Conservation (phyloP, 2,329 filamentous ascomycete genomes). For the Knufia petricola region DNA sequence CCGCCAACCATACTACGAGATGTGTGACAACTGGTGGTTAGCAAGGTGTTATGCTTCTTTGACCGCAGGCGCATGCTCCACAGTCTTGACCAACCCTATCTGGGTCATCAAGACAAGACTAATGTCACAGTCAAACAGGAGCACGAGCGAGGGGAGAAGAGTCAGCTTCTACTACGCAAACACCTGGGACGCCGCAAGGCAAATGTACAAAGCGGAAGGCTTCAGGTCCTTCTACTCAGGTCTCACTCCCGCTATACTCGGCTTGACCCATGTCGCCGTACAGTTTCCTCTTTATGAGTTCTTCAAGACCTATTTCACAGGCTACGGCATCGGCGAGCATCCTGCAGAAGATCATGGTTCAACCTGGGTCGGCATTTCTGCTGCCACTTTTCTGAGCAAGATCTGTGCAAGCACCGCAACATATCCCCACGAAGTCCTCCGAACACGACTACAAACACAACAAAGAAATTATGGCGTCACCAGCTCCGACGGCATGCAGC, state of each 20-base stretch:
- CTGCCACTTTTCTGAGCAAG: conserved; percentile 87
- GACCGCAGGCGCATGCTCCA: conserved; percentile 83
- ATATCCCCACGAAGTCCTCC: conserved; percentile 93
- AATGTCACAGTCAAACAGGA: conserved; percentile 72
- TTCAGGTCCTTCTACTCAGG: conserved; percentile 89
- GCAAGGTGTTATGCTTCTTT: conserved; percentile 85
- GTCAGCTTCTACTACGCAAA: conserved; percentile 75
- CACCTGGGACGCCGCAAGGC: conserved; percentile 81
- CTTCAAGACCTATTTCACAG: conserved; percentile 82
- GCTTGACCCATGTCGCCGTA: conserved; percentile 88
- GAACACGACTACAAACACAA: conserved; percentile 89
- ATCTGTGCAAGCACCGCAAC: conserved; percentile 88
- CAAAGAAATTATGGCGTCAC: conserved; percentile 48
- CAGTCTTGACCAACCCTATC: conserved; percentile 89
- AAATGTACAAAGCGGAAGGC: conserved; percentile 91
- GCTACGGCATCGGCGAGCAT: conserved; percentile 71
- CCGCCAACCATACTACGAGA: conserved; percentile 57
- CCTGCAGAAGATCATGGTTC: conserved; percentile 46
- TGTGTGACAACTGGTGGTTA: conserved; percentile 62
- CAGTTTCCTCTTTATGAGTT: conserved; percentile 96
- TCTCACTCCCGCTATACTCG: conserved; percentile 80
- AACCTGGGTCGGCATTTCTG: conserved; percentile 75
- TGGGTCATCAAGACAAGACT: conserved; percentile 99
- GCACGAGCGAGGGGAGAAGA: conserved; percentile 42
- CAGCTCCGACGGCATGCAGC: conserved; percentile 50